Evolutionary conservation across 352 stramenopile species (phyloP).

Genomic region (Elongisporangium anandrum): DNA sequence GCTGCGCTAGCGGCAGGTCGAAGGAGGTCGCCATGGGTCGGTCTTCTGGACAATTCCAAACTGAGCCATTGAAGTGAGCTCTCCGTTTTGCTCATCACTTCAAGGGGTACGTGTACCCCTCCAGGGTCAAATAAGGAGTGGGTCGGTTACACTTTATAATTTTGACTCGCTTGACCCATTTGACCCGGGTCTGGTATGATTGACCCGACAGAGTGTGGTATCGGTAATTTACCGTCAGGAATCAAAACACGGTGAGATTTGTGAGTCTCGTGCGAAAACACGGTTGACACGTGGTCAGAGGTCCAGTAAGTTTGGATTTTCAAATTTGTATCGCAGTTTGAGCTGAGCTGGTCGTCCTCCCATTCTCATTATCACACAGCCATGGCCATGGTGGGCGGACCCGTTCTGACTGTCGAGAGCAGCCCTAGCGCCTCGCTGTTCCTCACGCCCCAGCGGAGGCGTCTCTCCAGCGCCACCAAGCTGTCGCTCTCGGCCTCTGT

Average conservation of each 20-base stretch:
- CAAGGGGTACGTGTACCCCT: not conserved
- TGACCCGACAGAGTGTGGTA: not conserved
- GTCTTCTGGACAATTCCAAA: not conserved
- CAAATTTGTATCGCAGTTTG: not conserved
- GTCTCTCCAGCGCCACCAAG: not conserved
- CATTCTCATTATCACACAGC: not conserved
- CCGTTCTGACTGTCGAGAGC: not conserved
- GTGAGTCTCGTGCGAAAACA: no score
- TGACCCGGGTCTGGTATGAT: not conserved
- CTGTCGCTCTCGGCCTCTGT: not conserved
- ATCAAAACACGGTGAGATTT: not conserved
- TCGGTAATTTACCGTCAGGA: not conserved
- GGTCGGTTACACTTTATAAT: not conserved
- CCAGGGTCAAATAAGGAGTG: not conserved
- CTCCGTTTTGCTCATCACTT: not conserved
- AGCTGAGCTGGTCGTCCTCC: not conserved
- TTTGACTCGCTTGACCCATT: not conserved
- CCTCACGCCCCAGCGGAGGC: not conserved
- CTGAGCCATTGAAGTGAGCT: not conserved
- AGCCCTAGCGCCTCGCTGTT: not conserved
- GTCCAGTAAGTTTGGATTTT: not conserved
- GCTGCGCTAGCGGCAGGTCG: constrained; percentile 3
- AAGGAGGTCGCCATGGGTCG: constrained; percentile 3
- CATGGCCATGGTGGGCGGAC: not conserved
- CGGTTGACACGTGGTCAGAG: not conserved